Evolutionary conservation across 1,139 yeast species (phyloP).

Genomic region (Saccharomycopsis crataegensis): DNA sequence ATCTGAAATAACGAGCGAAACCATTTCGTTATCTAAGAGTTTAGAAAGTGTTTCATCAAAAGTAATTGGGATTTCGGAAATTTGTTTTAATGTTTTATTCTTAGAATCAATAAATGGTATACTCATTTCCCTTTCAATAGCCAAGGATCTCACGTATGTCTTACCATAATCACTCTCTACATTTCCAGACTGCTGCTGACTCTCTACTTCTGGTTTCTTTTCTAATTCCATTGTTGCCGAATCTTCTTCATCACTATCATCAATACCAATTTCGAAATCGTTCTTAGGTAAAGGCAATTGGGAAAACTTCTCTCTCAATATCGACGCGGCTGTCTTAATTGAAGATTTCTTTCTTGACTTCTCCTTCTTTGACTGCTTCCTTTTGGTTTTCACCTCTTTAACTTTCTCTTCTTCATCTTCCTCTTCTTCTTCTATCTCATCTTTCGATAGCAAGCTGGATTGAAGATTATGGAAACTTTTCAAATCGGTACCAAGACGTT

Average conservation of each 20-base stretch:
- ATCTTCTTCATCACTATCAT: constrained; percentile 22
- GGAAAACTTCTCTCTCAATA: constrained; percentile 28
- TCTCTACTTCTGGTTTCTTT: constrained; percentile 24
- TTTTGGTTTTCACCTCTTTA: not conserved
- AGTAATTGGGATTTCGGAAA: not conserved
- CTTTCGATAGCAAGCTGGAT: constrained; percentile 7
- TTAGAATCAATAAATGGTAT: constrained; percentile 36
- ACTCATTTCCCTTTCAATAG: constrained; percentile 41
- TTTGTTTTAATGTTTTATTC: constrained; percentile 10
- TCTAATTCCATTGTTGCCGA: not conserved
- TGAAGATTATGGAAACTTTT: constrained; percentile 4
- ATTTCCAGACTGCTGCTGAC: constrained; percentile 16
- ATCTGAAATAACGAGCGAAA: constrained; percentile 41
- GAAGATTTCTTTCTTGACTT: not conserved
- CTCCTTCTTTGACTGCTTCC: not conserved
- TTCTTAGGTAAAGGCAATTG: constrained; percentile 49
- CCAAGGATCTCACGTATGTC: constrained; percentile 34
- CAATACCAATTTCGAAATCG: constrained; percentile 44
- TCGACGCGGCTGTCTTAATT: constrained; percentile 1
- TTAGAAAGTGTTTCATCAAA: constrained; percentile 21
- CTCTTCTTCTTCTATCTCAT: not conserved
- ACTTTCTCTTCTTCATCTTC: not conserved
- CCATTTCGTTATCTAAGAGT: constrained; percentile 34
- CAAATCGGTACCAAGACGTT: constrained; percentile 13
- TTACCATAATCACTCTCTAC: not conserved